Conservation (phyloP, 2,329 filamentous ascomycete genomes). For the Colletotrichum brevisporum region DNA sequence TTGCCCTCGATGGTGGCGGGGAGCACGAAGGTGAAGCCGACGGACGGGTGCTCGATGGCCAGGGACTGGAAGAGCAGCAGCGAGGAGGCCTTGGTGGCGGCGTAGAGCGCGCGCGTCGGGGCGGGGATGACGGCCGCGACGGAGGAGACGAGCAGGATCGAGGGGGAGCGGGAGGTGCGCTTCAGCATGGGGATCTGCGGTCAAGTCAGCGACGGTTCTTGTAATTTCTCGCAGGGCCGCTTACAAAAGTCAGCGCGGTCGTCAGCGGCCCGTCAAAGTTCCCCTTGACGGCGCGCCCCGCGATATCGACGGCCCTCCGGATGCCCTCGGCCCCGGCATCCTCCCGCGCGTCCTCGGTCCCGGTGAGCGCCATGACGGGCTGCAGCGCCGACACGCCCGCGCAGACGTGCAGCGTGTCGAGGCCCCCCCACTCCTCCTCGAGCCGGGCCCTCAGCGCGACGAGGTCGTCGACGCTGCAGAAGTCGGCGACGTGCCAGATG, state of each 20-base stretch:
- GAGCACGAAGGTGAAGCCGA: constrained; percentile 28
- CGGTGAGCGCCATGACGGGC: constrained; percentile 32
- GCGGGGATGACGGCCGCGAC: constrained; percentile 31
- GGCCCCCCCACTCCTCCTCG: constrained; percentile 24
- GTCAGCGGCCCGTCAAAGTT: constrained; percentile 30
- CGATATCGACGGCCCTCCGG: constrained; percentile 16
- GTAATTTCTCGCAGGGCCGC: neutral
- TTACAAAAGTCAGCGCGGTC: constrained; percentile 27
- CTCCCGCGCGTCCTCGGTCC: constrained; percentile 1
- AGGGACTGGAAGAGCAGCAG: constrained; percentile 23
- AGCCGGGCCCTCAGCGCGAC: constrained; percentile 18
- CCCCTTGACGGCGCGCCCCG: constrained; percentile 24
- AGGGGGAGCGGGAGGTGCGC: constrained; percentile 20
- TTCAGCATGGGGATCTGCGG: constrained; percentile 32
- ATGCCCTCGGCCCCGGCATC: constrained; percentile 23
- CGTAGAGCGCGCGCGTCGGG: constrained; percentile 29
- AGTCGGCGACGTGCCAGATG: constrained; percentile 23
- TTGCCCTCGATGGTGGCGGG: constrained; percentile 35
- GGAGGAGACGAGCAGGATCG: constrained; percentile 29
- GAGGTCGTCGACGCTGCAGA: constrained; percentile 25
- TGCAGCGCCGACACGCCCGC: constrained; percentile 29
- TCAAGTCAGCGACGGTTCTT: neutral
- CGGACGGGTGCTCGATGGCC: constrained; percentile 31
- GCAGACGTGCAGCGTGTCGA: constrained; percentile 30
- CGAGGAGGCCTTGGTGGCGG: constrained; percentile 30